Evolutionary conservation across 2,329 filamentous ascomycete species (phyloP).

Genomic region (Tetracladium maxilliforme): DNA sequence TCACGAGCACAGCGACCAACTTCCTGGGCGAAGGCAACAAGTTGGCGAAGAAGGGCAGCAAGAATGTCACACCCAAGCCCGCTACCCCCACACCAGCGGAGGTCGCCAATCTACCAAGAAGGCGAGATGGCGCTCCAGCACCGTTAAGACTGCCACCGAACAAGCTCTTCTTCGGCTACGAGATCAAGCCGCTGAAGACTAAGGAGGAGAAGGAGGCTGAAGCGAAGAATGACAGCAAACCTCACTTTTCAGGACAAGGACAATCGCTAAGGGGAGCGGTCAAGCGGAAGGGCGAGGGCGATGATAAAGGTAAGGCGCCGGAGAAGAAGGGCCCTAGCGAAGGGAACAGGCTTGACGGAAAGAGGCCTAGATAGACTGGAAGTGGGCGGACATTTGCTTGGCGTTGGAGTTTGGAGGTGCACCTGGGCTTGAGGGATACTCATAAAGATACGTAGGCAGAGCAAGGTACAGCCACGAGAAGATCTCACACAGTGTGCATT

Average conservation of each 20-base stretch:
- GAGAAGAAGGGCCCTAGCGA: conserved; percentile 3
- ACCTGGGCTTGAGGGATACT: too few species aligned
- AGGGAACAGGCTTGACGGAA: conserved; percentile 4
- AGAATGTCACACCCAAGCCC: conserved; percentile 57
- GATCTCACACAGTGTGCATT: too few species aligned
- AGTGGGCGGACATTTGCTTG: too few species aligned
- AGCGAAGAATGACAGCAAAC: conserved; percentile 46
- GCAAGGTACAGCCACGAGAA: too few species aligned
- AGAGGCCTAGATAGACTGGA: too few species aligned
- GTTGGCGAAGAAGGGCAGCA: conserved; percentile 72
- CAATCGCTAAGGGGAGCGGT: conserved; percentile 58
- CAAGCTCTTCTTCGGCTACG: conserved; percentile 94
- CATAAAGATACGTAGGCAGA: too few species aligned
- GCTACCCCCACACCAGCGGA: conserved; percentile 54
- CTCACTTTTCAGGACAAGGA: conserved; percentile 73
- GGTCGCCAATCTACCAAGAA: conserved; percentile 19
- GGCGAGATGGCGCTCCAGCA: conserved; percentile 63
- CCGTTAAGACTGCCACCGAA: conserved; percentile 73
- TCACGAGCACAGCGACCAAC: conserved; percentile 56
- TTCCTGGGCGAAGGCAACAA: conserved; percentile 72
- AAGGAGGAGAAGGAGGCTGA: conserved; percentile 56
- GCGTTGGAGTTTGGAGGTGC: too few species aligned
- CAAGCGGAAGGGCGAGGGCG: conserved; percentile 46
- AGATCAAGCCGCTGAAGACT: conserved; percentile 77
- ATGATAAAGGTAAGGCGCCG: conserved; percentile 4